Evolutionary conservation across 108 stramenopile genomes (phyloP).

Genomic region (Epithemia pelagica): DNA sequence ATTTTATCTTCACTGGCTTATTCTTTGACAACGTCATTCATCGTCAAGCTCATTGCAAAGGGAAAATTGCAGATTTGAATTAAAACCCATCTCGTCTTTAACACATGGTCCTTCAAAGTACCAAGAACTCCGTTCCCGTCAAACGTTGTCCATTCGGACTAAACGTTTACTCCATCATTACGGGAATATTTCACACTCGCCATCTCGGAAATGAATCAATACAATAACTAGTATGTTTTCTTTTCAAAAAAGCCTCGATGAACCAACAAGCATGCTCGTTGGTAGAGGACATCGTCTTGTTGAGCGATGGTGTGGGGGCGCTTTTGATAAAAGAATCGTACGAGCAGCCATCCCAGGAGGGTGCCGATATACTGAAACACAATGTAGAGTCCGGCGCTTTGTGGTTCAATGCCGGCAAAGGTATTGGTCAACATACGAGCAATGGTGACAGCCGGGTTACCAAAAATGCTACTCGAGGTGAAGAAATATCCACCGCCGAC

Average conservation of each 20-base stretch:
- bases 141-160: too few relatives aligned
- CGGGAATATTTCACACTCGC: too few relatives aligned
- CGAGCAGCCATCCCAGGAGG: conserved; percentile 1
- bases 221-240: too few relatives aligned
- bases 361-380: conserved; percentile 18
- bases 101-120: too few relatives aligned
- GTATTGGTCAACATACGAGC: conserved; percentile 27
- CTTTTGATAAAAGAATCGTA: conserved; percentile 2
- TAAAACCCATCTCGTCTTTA: too few relatives aligned
- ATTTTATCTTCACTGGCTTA: too few relatives aligned
- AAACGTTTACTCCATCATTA: too few relatives aligned
- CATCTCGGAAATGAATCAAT: too few relatives aligned
- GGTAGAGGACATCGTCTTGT: conserved; percentile 12
- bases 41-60: too few relatives aligned
- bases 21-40: too few relatives aligned
- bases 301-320: neutral
- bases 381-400: conserved; percentile 10
- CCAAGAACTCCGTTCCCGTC: too few relatives aligned
- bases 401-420: conserved; percentile 23
- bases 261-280: conserved; percentile 6
- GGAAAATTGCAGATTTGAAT: too few relatives aligned
- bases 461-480: conserved; percentile 26
- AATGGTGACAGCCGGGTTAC: conserved; percentile 39
- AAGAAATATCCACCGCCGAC: conserved; percentile 36
- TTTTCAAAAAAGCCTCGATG: conserved; percentile 3